phyloP scores from a whole-genome alignment of 495 filamentous ascomycete species.

The Glonium stellatum region DNA sequence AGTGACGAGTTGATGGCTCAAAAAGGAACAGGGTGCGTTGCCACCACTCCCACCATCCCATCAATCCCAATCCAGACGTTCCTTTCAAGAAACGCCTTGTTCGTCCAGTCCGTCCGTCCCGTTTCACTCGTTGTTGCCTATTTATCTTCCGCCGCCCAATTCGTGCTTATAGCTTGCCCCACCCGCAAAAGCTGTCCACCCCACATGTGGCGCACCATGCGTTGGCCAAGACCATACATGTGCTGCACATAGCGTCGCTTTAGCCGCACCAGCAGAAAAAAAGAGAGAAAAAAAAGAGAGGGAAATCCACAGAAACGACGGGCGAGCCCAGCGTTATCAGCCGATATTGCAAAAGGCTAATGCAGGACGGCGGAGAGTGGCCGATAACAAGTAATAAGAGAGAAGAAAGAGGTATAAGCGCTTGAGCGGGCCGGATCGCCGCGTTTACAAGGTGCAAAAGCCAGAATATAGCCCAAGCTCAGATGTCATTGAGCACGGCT shows the following conservation, averaged over 20 bases:
- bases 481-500: background rate
- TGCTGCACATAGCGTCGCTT: background rate
- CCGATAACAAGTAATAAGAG: background rate
- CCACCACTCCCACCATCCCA: background rate
- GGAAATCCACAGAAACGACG: background rate
- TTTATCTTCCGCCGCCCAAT: background rate
- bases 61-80: background rate
- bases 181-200: background rate
- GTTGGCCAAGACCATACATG: background rate
- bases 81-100: background rate
- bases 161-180: background rate
- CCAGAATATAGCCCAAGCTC: conserved; percentile 1
- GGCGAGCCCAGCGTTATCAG: background rate
- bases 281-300: background rate
- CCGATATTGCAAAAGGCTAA: background rate
- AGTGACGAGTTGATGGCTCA: background rate
- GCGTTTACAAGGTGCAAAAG: background rate
- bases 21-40: background rate
- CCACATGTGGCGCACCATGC: background rate
- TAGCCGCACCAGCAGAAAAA: background rate
- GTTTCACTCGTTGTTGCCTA: background rate
- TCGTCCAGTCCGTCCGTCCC: background rate
- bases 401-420: conserved; percentile 1
- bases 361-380: background rate
- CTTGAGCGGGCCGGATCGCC: background rate